Conservation (phyloP, 2,329 filamentous ascomycete species). For the Diaporthe vaccinii region DNA sequence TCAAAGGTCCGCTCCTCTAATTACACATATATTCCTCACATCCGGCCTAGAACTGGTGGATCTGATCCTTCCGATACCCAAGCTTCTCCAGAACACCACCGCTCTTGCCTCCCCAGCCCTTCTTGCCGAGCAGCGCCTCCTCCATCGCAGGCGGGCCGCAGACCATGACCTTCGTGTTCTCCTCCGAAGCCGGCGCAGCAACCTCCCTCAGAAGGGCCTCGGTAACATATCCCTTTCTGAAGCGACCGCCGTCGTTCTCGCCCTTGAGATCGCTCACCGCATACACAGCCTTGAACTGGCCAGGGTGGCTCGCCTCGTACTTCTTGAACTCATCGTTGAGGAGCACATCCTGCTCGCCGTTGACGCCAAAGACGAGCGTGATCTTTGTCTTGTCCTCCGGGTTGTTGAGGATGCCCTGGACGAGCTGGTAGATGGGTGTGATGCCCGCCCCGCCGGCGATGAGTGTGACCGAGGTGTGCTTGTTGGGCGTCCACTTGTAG, state of each 20-base stretch:
- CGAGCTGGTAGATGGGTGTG: constrained; percentile 77
- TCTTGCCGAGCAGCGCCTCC: constrained; percentile 63
- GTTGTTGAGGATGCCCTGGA: constrained; percentile 72
- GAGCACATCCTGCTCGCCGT: constrained; percentile 73
- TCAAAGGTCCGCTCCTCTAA: background rate
- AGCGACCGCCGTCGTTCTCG: background rate
- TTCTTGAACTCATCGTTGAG: constrained; percentile 67
- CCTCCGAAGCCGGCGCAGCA: constrained; percentile 49
- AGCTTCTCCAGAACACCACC: constrained; percentile 68
- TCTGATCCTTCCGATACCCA: constrained; percentile 69
- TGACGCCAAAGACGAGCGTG: constrained; percentile 76
- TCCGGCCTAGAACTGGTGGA: constrained; percentile 65
- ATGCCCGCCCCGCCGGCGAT: constrained; percentile 81
- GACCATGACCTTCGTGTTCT: constrained; percentile 72
- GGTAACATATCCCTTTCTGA: constrained; percentile 68
- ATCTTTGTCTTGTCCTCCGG: constrained; percentile 73
- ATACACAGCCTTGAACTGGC: constrained; percentile 69
- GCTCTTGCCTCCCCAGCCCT: constrained; percentile 47
- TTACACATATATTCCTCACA: background rate
- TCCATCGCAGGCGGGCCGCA: constrained; percentile 80
- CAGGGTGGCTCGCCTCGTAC: constrained; percentile 63
- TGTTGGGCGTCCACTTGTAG: constrained; percentile 67
- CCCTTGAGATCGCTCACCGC: constrained; percentile 43
- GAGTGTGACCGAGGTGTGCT: constrained; percentile 67
- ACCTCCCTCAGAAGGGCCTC: constrained; percentile 67